phyloP scores from a whole-genome alignment of 805 yeast genomes.

The Ogataea angusta region DNA sequence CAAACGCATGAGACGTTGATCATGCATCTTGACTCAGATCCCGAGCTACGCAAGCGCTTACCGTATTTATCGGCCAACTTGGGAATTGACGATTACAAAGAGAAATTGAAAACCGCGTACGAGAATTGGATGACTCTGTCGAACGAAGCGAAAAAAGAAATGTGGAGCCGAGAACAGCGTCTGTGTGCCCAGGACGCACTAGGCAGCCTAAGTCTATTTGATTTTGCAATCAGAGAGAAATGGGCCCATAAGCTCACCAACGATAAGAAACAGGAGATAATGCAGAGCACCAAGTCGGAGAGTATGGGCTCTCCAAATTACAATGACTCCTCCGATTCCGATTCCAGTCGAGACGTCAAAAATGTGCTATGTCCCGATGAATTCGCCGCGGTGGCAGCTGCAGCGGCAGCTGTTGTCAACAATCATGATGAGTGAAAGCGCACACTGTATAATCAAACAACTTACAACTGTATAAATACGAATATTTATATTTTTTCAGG shows the following conservation, averaged over 20 bases:
- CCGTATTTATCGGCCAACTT: conserved; percentile 16
- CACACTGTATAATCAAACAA: neutral
- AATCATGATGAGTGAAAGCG: conserved; percentile 2
- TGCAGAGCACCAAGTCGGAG: conserved; percentile 2
- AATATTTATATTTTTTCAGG: no score
- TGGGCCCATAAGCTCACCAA: conserved; percentile 32
- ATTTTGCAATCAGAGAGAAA: conserved; percentile 40
- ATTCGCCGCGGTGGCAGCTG: conserved; percentile 34
- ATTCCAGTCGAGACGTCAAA: conserved; percentile 7
- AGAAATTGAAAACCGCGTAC: conserved; percentile 42
- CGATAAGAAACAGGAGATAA: conserved; percentile 19
- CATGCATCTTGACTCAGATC: conserved; percentile 20
- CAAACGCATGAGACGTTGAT: conserved; percentile 39
- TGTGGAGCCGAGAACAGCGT: conserved; percentile 45
- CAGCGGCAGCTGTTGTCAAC: conserved; percentile 27
- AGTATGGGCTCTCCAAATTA: conserved; percentile 7
- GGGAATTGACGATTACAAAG: conserved; percentile 26
- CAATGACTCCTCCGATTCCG: conserved; percentile 7
- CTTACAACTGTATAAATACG: neutral
- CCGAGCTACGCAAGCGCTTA: conserved; percentile 21
- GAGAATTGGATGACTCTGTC: conserved; percentile 42
- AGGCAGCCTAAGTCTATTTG: conserved; percentile 39
- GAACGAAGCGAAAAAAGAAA: conserved; percentile 34
- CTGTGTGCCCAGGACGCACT: conserved; percentile 43
- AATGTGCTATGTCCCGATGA: conserved; percentile 24